phyloP scores from a whole-genome alignment of 768 basidiomycete species.

The Psilocybe cyanescens region DNA sequence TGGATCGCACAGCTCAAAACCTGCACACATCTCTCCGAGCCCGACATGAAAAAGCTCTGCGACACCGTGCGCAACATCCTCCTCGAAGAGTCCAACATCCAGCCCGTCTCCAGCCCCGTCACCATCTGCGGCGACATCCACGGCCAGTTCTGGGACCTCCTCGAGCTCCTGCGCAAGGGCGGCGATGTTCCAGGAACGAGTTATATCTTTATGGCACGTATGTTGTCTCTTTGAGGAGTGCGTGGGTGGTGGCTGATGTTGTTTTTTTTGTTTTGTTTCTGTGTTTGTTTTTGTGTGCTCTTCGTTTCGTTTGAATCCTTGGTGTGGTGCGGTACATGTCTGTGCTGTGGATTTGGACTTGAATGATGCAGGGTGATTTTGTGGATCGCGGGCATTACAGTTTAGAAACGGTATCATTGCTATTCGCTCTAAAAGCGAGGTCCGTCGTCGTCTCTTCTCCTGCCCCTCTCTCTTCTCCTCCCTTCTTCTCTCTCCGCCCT shows the following conservation, averaged over 20 bases:
- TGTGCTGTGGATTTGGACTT: neutral
- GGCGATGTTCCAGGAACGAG: constrained; percentile 86
- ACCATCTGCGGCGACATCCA: constrained; percentile 97
- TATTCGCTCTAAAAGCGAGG: constrained; percentile 91
- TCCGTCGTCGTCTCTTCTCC: constrained; percentile 30
- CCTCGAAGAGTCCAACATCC: constrained; percentile 97
- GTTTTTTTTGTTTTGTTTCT: no score
- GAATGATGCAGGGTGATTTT: constrained; percentile 80
- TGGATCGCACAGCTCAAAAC: constrained; percentile 90
- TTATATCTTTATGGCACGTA: constrained; percentile 95
- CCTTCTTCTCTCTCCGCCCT: constrained; percentile 6
- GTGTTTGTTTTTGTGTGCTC: no score
- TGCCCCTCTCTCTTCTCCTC: neutral
- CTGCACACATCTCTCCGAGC: constrained; percentile 88
- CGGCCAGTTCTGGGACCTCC: constrained; percentile 96
- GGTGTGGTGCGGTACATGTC: no score
- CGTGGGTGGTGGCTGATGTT: constrained; percentile 10
- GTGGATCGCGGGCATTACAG: constrained; percentile 97
- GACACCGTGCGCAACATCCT: constrained; percentile 86
- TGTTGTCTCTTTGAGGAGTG: constrained; percentile 33
- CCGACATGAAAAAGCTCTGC: constrained; percentile 93
- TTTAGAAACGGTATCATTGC: constrained; percentile 89
- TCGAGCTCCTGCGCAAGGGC: constrained; percentile 87
- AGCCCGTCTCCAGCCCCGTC: constrained; percentile 92
- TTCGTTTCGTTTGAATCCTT: no score